phyloP scores from a whole-genome alignment of 2,329 filamentous ascomycete species.

The Tolypocladium ovalisporum region DNA sequence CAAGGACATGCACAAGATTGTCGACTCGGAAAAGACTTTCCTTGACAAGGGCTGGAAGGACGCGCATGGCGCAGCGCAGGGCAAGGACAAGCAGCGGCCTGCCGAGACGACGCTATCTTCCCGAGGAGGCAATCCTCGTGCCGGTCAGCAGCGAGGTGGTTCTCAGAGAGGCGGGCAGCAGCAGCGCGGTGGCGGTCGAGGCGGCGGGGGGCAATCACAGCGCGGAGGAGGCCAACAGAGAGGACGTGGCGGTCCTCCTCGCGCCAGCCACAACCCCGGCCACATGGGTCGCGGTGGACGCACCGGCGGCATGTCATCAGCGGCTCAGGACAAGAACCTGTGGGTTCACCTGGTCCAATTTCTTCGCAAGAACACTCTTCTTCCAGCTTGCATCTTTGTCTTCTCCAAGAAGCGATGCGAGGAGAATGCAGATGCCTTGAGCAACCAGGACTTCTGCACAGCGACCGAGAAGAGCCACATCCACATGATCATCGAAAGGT shows the following conservation, averaged over 20 bases:
- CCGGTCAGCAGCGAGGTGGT: slow-evolving; percentile 23
- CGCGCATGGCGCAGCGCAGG: slow-evolving; percentile 71
- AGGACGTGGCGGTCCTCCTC: slow-evolving; percentile 39
- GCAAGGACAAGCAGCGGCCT: slow-evolving; percentile 63
- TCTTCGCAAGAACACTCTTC: slow-evolving; percentile 72
- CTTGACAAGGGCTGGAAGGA: slow-evolving; percentile 91
- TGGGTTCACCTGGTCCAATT: slow-evolving; percentile 96
- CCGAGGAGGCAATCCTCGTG: slow-evolving; percentile 26
- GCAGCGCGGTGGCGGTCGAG: slow-evolving; percentile 35
- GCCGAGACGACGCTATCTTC: slow-evolving; percentile 21
- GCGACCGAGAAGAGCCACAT: slow-evolving; percentile 91
- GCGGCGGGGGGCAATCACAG: slow-evolving; percentile 37
- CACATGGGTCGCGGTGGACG: slow-evolving; percentile 87
- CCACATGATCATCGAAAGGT: slow-evolving; percentile 96
- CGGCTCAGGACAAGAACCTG: slow-evolving; percentile 87
- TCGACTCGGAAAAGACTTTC: slow-evolving; percentile 85
- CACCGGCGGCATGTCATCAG: slow-evolving; percentile 75
- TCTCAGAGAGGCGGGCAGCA: slow-evolving; percentile 22
- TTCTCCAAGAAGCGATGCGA: slow-evolving; percentile 98
- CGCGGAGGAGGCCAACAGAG: slow-evolving; percentile 42
- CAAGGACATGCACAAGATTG: slow-evolving; percentile 88
- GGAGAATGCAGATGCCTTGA: slow-evolving; percentile 90
- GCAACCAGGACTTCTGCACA: slow-evolving; percentile 90
- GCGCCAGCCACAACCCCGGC: slow-evolving; percentile 55
- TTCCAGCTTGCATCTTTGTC: slow-evolving; percentile 94